Percentiles rank a stretch among this genome's conserved stretches.
Evolutionary conservation across 805 yeast genomes (phyloP).

Genomic region (Lachancea waltii): DNA sequence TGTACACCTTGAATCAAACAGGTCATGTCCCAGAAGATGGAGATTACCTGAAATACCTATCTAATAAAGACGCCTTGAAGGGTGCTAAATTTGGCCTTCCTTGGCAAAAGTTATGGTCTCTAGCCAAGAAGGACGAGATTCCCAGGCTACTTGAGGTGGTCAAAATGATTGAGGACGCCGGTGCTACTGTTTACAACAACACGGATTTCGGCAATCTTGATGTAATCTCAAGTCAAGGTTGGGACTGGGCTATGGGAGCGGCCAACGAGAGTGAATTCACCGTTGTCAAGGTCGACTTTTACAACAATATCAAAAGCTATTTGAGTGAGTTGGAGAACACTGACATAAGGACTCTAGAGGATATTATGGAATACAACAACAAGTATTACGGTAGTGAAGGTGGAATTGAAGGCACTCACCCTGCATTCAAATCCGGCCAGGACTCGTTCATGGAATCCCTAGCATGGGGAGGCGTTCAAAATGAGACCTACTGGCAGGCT

Average conservation of each 20-base stretch:
- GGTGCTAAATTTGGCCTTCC: constrained; percentile 31
- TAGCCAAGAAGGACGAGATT: constrained; percentile 14
- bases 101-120: constrained; percentile 27
- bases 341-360: constrained; percentile 22
- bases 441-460: constrained; percentile 26
- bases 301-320: constrained; percentile 24
- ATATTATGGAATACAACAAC: constrained; percentile 25
- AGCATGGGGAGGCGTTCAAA: constrained; percentile 24
- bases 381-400: constrained; percentile 26
- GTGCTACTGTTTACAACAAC: constrained; percentile 28
- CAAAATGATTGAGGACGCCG: constrained; percentile 19
- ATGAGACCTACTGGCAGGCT: constrained; percentile 29
- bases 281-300: constrained; percentile 29
- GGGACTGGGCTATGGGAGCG: constrained; percentile 29
- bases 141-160: constrained; percentile 18
- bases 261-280: constrained; percentile 29
- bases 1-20: constrained; percentile 23
- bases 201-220: constrained; percentile 25
- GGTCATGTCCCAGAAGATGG: constrained; percentile 29
- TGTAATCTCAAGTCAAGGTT: constrained; percentile 26
- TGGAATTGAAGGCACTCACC: constrained; percentile 17
- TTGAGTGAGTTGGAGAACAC: constrained; percentile 24
- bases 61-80: constrained; percentile 23
- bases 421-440: constrained; percentile 29
- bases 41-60: constrained; percentile 22